Percentiles rank a stretch among this genome's conserved stretches.
These are phyloP conservation scores for Beauveria sp. DNA, from an alignment of 2,329 filamentous ascomycete genomes.

Conservation along the genomic window DNA sequence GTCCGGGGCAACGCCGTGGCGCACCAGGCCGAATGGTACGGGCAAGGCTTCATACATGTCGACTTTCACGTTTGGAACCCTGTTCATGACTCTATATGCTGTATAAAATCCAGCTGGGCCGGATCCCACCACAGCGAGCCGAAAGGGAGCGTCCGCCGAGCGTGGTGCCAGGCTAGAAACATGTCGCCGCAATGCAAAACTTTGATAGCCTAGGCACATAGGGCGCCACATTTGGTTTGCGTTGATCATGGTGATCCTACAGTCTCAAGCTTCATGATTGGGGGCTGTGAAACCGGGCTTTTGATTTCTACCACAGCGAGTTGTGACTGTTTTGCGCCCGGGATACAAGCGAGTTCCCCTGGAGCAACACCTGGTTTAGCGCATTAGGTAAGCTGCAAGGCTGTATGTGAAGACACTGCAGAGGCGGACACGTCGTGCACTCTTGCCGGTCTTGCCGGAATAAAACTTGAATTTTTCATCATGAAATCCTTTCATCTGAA, in stretches of 20 bases:
- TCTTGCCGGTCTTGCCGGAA: too few species aligned
- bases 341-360: not conserved
- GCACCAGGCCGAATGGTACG: slow-evolving; percentile 84
- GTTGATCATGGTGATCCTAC: not conserved
- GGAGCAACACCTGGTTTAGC: not conserved
- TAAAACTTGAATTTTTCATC: too few species aligned
- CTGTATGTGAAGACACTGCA: not conserved
- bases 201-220: not conserved
- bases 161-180: slow-evolving; percentile 11
- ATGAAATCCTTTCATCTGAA: too few species aligned
- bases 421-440: too few species aligned
- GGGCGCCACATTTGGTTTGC: not conserved
- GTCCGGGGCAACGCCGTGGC: slow-evolving; percentile 95
- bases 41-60: slow-evolving; percentile 97
- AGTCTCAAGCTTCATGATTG: slow-evolving; percentile 5
- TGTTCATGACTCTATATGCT: slow-evolving; percentile 74
- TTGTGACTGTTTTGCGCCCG: not conserved
- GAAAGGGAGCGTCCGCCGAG: slow-evolving; percentile 47
- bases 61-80: slow-evolving; percentile 61
- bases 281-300: not conserved
- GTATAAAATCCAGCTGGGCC: slow-evolving; percentile 96
- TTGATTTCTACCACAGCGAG: not conserved
- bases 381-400: not conserved
- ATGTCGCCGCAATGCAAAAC: not conserved
- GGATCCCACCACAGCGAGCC: slow-evolving; percentile 83